Evolutionary conservation across 805 yeast species (phyloP), one percentile per base, ranked within the genome.

Genomic region (Wickerhamiella bombiphila): DNA sequence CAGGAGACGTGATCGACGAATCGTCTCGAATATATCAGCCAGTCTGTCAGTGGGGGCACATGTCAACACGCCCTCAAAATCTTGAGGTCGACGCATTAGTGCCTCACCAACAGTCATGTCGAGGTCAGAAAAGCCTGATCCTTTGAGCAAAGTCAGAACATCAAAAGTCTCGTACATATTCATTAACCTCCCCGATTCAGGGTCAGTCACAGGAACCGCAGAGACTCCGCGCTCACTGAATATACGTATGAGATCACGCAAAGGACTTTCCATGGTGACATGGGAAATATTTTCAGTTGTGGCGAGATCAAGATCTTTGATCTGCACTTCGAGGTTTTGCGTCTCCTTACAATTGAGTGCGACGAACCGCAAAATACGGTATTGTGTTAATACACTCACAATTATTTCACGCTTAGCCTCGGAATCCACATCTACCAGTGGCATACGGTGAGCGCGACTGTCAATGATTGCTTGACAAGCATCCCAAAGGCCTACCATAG

Each of bases 81-180:
- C 96, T 49, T 86, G 95, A 3, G 94, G 76, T 54, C 94, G 68
- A 59, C 94, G 74, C 74, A 91, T 73, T 37, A 91, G 64, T 0
- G 97, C 97, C 58, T 91, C 96, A 3, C 98, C 99, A 3, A 91
- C 95, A 41, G 88, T 77, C 48, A 91, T 64, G 29, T 85, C 79
- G 43, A 88, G 64, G 58, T 91, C 97, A 53, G 88, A 85, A 54
- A 85, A 76, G 3, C 96, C 96, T 34, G 44, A 43, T 29, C 95
- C 94, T 58, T 86, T 88, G 42, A 91, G 83, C 48, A 91, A 65
- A 0, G 94, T 81, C 48, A 91, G 65, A 2, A 91, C 93, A 60
- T 91, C 99, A 24, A 83, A 93, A 0, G 95, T 93, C 61, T 91
- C 99, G 56, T 86, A 91, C 30, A 88, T 94, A 53, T 91, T 91